Percentiles rank a stretch among this genome's conserved stretches.
phyloP scores from a whole-genome alignment of 176 grass and related monocot species.

The Bromus sterilis region DNA sequence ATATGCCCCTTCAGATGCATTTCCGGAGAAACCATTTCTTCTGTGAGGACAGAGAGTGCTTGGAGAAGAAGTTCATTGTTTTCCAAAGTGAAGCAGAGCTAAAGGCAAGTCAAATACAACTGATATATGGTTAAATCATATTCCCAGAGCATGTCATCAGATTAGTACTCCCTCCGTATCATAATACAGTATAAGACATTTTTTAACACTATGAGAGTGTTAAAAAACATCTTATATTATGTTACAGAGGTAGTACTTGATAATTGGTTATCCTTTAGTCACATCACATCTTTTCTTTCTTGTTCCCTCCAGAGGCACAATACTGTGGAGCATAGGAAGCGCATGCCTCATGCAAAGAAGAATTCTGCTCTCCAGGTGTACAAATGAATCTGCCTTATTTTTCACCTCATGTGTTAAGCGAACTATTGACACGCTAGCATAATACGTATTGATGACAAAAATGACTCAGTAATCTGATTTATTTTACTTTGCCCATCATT shows the following conservation, averaged over 20 bases:
- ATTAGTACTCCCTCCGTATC: too few species aligned
- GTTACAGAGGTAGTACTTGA: not conserved
- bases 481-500: constrained; percentile 14
- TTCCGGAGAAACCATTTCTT: constrained; percentile 65
- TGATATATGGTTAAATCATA: not conserved
- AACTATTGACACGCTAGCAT: constrained; percentile 2
- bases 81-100: constrained; percentile 70
- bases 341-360: constrained; percentile 37
- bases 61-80: constrained; percentile 66
- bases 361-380: constrained; percentile 64
- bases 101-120: constrained; percentile 42
- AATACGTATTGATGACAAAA: not conserved
- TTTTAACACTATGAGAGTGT: too few species aligned
- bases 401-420: not conserved
- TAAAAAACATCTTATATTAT: too few species aligned
- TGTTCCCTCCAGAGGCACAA: constrained; percentile 60
- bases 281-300: not conserved
- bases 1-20: constrained; percentile 39
- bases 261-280: not conserved
- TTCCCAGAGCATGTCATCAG: not conserved
- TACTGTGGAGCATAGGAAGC: constrained; percentile 44
- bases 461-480: not conserved
- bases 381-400: not conserved
- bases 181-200: too few species aligned
- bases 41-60: constrained; percentile 50